phyloP scores from a whole-genome alignment of 2,329 filamentous ascomycete species.

The Neoarthrinium moseri region DNA sequence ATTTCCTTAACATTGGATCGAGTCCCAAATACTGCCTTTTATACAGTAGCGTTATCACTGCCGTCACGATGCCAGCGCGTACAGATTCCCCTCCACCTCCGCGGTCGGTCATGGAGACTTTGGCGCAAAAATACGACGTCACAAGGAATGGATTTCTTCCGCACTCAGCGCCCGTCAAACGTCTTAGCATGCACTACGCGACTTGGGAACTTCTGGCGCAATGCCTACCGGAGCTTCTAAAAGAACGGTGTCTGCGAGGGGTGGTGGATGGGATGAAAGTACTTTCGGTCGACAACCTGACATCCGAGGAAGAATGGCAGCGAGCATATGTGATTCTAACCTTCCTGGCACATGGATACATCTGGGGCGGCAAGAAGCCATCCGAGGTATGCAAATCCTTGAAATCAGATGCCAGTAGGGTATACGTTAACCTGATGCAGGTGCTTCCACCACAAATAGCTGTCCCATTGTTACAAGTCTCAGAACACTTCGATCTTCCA shows the following conservation, averaged over 20 bases:
- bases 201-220: conserved; percentile 74
- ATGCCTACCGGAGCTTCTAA: conserved; percentile 66
- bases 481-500: conserved; percentile 73
- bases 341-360: conserved; percentile 80
- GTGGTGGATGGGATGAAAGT: conserved; percentile 66
- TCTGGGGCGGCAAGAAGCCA: conserved; percentile 81
- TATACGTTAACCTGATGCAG: conserved; percentile 31
- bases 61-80: conserved; percentile 2
- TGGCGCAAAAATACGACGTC: conserved; percentile 34
- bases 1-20: background rate
- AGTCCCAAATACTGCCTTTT: background rate
- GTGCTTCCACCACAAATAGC: conserved; percentile 73
- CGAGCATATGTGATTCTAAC: conserved; percentile 77
- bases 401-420: conserved; percentile 16
- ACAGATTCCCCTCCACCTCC: background rate
- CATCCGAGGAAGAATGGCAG: conserved; percentile 71
- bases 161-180: conserved; percentile 61
- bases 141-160: conserved; percentile 75
- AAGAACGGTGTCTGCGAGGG: conserved; percentile 61
- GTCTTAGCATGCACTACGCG: conserved; percentile 72
- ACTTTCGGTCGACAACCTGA: conserved; percentile 64
- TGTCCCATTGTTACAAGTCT: conserved; percentile 71
- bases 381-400: conserved; percentile 57
- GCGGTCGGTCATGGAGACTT: conserved; percentile 4
- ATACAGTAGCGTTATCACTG: background rate